These are phyloP conservation scores for Pythium volutum DNA, from an alignment of 352 stramenopile genomes.

Conservation along the genomic window DNA sequence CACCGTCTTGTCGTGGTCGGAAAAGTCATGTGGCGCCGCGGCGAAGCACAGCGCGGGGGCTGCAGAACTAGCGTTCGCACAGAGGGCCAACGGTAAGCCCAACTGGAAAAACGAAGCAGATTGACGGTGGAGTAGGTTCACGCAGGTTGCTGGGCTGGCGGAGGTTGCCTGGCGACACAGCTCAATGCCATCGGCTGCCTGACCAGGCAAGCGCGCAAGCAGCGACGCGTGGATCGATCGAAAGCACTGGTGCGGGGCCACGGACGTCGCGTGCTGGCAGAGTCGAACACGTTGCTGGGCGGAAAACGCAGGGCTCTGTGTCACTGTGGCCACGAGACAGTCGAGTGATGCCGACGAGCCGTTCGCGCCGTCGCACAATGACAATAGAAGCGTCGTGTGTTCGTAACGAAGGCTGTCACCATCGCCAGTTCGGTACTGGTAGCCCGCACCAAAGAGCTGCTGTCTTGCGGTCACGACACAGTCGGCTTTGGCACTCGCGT, in stretches of 20 bases:
- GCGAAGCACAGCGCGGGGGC: slow-evolving; percentile 32
- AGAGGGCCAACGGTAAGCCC: slow-evolving; percentile 8
- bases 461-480: slow-evolving; percentile 10
- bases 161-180: slow-evolving; percentile 17
- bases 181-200: slow-evolving; percentile 11
- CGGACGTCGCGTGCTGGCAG: slow-evolving; percentile 6
- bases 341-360: neutral
- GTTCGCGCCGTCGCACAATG: slow-evolving; percentile 8
- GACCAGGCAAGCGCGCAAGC: neutral
- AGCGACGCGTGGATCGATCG: slow-evolving; percentile 10
- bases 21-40: slow-evolving; percentile 30
- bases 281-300: slow-evolving; percentile 8
- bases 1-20: slow-evolving; percentile 31
- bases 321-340: slow-evolving; percentile 8
- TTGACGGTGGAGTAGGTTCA: slow-evolving; percentile 19
- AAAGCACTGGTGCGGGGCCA: slow-evolving; percentile 8
- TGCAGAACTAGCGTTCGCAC: neutral
- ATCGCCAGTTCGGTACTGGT: neutral
- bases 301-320: slow-evolving; percentile 1
- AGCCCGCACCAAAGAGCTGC: neutral
- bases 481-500: neutral
- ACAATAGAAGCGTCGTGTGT: slow-evolving; percentile 11
- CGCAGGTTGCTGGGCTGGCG: neutral
- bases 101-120: slow-evolving; percentile 1
- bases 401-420: neutral